A percentile compares a stretch with the other conserved stretches of the same genome.
Conservation (phyloP, 306 rosid species). For the Glycine soja region DNA sequence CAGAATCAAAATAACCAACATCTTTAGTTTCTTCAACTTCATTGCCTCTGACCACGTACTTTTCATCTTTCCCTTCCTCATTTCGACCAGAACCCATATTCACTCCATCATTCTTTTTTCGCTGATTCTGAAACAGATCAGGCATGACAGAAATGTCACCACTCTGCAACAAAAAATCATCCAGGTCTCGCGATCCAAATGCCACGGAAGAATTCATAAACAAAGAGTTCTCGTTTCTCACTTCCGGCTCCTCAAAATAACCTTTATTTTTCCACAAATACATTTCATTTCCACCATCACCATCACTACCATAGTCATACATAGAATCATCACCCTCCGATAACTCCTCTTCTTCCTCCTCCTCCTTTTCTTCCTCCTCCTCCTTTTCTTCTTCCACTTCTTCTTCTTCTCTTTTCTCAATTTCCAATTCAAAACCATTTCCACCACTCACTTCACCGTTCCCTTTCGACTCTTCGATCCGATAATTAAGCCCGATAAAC, state of each 20-base stretch:
- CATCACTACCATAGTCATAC: conserved; percentile 63
- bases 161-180: conserved; percentile 63
- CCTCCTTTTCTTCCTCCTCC: conserved; percentile 45
- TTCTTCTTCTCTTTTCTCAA: conserved; percentile 43
- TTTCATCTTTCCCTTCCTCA: conserved; percentile 45
- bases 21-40: conserved; percentile 47
- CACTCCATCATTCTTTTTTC: conserved; percentile 21
- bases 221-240: conserved; percentile 67
- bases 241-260: conserved; percentile 38
- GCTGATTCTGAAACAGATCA: conserved; percentile 46
- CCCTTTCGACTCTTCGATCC: conserved; percentile 26
- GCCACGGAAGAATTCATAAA: conserved; percentile 83
- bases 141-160: conserved; percentile 36
- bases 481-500: conserved; percentile 37
- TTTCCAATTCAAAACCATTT: conserved; percentile 37
- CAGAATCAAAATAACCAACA: conserved; percentile 42
- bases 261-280: conserved; percentile 39
- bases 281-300: conserved; percentile 42
- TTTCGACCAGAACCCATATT: conserved; percentile 39
- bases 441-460: neutral
- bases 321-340: conserved; percentile 83
- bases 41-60: conserved; percentile 25
- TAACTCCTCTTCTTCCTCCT: conserved; percentile 50
- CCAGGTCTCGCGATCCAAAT: conserved; percentile 81
- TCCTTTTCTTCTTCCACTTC: conserved; percentile 51